These are phyloP conservation scores for Neurospora tetrasperma DNA, from an alignment of 495 filamentous ascomycete genomes.

Conservation along the genomic window DNA sequence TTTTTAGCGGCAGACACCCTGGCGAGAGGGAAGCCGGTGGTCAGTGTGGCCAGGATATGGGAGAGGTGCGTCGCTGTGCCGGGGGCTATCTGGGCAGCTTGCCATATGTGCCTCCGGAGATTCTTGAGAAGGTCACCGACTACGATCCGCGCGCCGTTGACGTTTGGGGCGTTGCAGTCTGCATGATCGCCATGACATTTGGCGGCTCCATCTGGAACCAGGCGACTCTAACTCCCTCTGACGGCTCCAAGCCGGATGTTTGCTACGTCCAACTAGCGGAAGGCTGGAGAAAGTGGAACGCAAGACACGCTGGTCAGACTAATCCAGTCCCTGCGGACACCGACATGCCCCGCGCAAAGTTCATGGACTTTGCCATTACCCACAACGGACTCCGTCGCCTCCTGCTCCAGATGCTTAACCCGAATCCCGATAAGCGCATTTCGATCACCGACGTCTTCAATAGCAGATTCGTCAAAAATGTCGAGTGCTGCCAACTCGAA, in stretches of 20 bases:
- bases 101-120: conserved; percentile 72
- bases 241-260: conserved; percentile 15
- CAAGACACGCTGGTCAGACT: conserved; percentile 35
- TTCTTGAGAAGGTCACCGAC: conserved; percentile 48
- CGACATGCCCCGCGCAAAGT: conserved; percentile 40
- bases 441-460: conserved; percentile 51
- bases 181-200: conserved; percentile 58
- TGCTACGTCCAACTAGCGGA: conserved; percentile 47
- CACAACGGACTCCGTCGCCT: conserved; percentile 48
- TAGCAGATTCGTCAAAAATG: conserved; percentile 51
- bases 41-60: conserved; percentile 55
- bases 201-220: conserved; percentile 55
- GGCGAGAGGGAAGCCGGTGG: conserved; percentile 52
- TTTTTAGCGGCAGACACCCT: conserved; percentile 65
- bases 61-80: conserved; percentile 52
- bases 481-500: conserved; percentile 63
- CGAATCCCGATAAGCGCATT: conserved; percentile 54
- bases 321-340: conserved; percentile 37
- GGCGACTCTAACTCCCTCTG: conserved; percentile 21
- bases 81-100: conserved; percentile 66
- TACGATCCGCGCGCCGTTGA: conserved; percentile 71
- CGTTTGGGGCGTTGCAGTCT: conserved; percentile 69
- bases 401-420: conserved; percentile 67
- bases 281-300: conserved; percentile 54
- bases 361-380: conserved; percentile 41